phyloP scores from a whole-genome alignment of 78 protist species.

The Dictyostelium purpureum region DNA sequence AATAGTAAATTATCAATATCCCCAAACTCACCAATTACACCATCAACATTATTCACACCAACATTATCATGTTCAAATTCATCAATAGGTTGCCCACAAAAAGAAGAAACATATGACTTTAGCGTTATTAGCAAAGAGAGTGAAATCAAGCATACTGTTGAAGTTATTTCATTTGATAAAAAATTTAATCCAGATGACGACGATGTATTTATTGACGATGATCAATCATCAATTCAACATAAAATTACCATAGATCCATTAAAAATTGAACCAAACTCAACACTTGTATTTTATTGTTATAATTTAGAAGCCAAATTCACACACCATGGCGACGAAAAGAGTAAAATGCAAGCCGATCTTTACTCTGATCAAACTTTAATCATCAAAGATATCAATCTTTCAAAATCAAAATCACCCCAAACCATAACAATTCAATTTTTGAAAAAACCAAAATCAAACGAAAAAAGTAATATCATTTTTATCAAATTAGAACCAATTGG shows the following conservation, averaged over 20 bases:
- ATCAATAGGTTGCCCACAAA: no score
- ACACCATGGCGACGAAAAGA: not conserved
- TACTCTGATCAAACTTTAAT: not conserved
- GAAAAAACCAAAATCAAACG: not conserved
- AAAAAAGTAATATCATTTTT: not conserved
- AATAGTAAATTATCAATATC: not conserved
- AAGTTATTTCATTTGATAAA: not conserved
- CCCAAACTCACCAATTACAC: slow-evolving; percentile 1
- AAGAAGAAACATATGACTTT: slow-evolving; percentile 34
- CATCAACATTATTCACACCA: no score
- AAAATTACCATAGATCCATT: not conserved
- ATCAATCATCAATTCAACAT: not conserved
- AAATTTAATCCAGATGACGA: no score
- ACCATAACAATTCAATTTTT: not conserved
- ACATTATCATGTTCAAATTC: no score
- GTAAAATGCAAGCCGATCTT: not conserved
- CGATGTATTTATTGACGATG: not conserved
- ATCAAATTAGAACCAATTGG: not conserved
- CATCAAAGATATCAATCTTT: slow-evolving; percentile 3
- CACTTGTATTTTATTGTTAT: not conserved
- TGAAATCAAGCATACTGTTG: not conserved
- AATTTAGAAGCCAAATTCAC: not conserved
- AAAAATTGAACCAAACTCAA: not conserved
- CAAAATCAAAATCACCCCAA: not conserved
- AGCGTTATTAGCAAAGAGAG: not conserved